These are phyloP conservation scores for Fusarium nurragi DNA, from an alignment of 2,329 filamentous ascomycete genomes.

Conservation along the genomic window DNA sequence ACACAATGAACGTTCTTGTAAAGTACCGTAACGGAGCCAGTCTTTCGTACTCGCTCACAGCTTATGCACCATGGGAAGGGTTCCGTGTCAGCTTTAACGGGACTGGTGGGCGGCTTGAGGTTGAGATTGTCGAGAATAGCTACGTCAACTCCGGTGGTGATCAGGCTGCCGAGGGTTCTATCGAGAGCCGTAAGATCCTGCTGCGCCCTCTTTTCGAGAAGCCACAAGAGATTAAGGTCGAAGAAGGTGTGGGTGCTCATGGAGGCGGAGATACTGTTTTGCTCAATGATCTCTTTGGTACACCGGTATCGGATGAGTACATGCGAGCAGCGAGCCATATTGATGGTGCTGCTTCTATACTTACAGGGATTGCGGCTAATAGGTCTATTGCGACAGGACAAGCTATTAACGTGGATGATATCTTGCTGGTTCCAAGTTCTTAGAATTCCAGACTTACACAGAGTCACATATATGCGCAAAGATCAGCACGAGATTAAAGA, in stretches of 20 bases:
- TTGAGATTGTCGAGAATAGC: slow-evolving; percentile 70
- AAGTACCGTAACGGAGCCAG: slow-evolving; percentile 65
- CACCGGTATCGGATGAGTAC: slow-evolving; percentile 61
- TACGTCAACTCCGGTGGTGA: slow-evolving; percentile 70
- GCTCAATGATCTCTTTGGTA: slow-evolving; percentile 66
- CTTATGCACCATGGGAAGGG: slow-evolving; percentile 71
- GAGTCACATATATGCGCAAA: too few species aligned
- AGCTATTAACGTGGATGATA: slow-evolving; percentile 65
- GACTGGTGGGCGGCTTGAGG: slow-evolving; percentile 66
- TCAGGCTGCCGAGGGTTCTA: slow-evolving; percentile 62
- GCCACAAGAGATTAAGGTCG: slow-evolving; percentile 63
- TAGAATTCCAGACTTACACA: neutral
- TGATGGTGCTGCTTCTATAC: slow-evolving; percentile 66
- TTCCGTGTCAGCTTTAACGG: slow-evolving; percentile 68
- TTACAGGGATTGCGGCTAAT: slow-evolving; percentile 69
- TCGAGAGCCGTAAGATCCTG: slow-evolving; percentile 60
- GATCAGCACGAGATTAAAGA: too few species aligned
- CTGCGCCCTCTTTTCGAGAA: slow-evolving; percentile 66
- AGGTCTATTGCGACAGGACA: slow-evolving; percentile 65
- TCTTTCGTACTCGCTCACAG: slow-evolving; percentile 67
- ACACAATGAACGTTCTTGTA: slow-evolving; percentile 70
- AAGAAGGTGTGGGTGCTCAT: slow-evolving; percentile 63
- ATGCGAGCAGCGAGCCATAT: slow-evolving; percentile 65
- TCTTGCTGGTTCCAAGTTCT: slow-evolving; percentile 45
- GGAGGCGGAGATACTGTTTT: slow-evolving; percentile 68